Conservation (phyloP, 2,329 filamentous ascomycete species). For the Didymella exigua region DNA sequence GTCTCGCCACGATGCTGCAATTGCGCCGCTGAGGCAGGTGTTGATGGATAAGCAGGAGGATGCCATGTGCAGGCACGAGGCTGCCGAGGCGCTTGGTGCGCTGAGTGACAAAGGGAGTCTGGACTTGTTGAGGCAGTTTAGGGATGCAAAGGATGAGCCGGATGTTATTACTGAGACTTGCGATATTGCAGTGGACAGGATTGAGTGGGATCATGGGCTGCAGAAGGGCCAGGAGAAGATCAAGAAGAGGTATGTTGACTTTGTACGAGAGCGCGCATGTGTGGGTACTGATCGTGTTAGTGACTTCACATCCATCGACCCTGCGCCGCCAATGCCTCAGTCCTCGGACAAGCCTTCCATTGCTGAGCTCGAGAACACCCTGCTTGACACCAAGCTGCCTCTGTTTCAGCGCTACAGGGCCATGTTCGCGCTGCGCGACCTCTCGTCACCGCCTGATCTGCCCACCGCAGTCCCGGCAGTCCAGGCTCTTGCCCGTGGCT, state of each 20-base stretch:
- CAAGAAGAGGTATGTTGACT: constrained; percentile 70
- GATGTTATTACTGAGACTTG: constrained; percentile 92
- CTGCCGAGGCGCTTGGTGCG: constrained; percentile 91
- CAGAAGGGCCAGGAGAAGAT: constrained; percentile 72
- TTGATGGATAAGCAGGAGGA: constrained; percentile 82
- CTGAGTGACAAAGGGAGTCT: constrained; percentile 77
- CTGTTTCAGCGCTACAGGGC: constrained; percentile 94
- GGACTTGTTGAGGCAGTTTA: constrained; percentile 71
- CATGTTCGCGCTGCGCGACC: constrained; percentile 96
- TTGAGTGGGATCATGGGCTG: constrained; percentile 80
- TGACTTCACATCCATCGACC: constrained; percentile 94
- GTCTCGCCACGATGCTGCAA: constrained; percentile 76
- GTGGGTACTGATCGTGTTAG: constrained; percentile 57
- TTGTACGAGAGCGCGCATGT: neutral
- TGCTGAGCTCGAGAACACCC: constrained; percentile 72
- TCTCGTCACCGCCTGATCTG: constrained; percentile 89
- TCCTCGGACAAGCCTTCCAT: constrained; percentile 67
- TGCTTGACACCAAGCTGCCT: constrained; percentile 78
- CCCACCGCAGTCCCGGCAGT: constrained; percentile 89
- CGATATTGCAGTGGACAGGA: constrained; percentile 92
- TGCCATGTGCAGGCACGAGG: constrained; percentile 94
- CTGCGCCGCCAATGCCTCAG: constrained; percentile 84
- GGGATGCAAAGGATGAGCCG: constrained; percentile 76
- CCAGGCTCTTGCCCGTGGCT: constrained; percentile 80
- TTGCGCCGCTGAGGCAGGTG: constrained; percentile 73